phyloP scores from a whole-genome alignment of 805 yeast species.

The Saturnispora sekii region DNA sequence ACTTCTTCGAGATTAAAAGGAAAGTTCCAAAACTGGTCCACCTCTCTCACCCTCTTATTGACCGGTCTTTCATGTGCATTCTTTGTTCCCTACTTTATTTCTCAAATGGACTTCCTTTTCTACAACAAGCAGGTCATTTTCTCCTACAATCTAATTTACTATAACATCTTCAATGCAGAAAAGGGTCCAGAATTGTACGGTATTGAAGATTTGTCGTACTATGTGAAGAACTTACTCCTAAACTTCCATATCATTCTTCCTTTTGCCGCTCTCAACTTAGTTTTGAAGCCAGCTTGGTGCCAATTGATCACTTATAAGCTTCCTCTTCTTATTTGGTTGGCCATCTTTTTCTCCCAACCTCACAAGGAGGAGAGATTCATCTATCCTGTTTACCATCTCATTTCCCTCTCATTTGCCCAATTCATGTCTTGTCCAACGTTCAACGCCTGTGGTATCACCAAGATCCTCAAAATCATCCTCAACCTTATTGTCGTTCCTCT shows the following conservation, averaged over 20 bases:
- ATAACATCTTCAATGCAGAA: constrained; percentile 64
- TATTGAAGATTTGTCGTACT: constrained; percentile 68
- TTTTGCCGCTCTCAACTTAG: constrained; percentile 32
- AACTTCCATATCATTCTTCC: constrained; percentile 57
- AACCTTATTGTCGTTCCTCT: constrained; percentile 1
- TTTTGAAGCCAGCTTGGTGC: constrained; percentile 11
- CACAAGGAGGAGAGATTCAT: constrained; percentile 91
- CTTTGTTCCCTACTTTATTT: constrained; percentile 15
- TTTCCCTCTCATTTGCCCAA: constrained; percentile 51
- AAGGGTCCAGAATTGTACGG: constrained; percentile 92
- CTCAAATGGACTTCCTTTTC: constrained; percentile 46
- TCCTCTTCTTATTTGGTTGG: constrained; percentile 49
- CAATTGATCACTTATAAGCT: constrained; percentile 18
- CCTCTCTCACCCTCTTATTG: constrained; percentile 12
- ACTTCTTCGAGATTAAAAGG: constrained; percentile 9
- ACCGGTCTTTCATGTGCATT: constrained; percentile 14
- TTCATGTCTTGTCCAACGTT: constrained; percentile 26
- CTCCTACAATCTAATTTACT: constrained; percentile 71
- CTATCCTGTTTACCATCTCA: constrained; percentile 72
- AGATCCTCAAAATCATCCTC: constrained; percentile 5
- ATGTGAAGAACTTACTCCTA: constrained; percentile 54
- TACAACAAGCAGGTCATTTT: constrained; percentile 58
- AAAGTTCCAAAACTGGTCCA: constrained; percentile 5
- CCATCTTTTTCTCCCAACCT: constrained; percentile 62
- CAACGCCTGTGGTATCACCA: constrained; percentile 8